These are phyloP conservation scores for Penicillium ucsense DNA, from an alignment of 495 filamentous ascomycete genomes.

Conservation along the genomic window DNA sequence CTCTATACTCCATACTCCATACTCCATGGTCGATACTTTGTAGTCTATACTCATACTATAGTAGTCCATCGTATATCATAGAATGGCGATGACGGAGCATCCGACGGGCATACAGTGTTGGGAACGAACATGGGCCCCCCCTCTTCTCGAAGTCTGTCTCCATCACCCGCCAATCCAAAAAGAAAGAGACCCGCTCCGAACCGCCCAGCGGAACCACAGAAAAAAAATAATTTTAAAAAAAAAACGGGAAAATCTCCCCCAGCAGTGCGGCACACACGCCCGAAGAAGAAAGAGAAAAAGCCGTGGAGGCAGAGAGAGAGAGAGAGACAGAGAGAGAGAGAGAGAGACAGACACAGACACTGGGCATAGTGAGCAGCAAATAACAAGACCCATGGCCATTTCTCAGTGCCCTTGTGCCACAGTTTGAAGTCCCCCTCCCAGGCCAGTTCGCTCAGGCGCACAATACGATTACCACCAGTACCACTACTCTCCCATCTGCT, in stretches of 20 bases:
- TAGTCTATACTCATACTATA: too few relatives aligned
- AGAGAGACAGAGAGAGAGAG: too few relatives aligned
- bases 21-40: too few relatives aligned
- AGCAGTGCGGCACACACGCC: slow-evolving; percentile 2
- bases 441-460: not conserved
- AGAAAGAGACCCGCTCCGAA: slow-evolving; percentile 7
- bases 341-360: too few relatives aligned
- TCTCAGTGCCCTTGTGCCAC: slow-evolving; percentile 1
- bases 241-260: too few relatives aligned
- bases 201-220: slow-evolving; percentile 1
- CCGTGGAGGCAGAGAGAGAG: too few relatives aligned
- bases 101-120: too few relatives aligned
- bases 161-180: not conserved
- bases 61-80: too few relatives aligned
- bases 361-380: too few relatives aligned
- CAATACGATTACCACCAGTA: too few relatives aligned
- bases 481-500: not conserved
- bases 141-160: not conserved
- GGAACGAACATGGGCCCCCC: not conserved
- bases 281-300: not conserved
- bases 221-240: not conserved
- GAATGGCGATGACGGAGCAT: too few relatives aligned
- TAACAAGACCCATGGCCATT: slow-evolving; percentile 5
- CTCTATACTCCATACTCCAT: too few relatives aligned
- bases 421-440: not conserved